Base-by-base conservation (phyloP, 768 basidiomycete species). In the Termitomyces sp. region DNA sequence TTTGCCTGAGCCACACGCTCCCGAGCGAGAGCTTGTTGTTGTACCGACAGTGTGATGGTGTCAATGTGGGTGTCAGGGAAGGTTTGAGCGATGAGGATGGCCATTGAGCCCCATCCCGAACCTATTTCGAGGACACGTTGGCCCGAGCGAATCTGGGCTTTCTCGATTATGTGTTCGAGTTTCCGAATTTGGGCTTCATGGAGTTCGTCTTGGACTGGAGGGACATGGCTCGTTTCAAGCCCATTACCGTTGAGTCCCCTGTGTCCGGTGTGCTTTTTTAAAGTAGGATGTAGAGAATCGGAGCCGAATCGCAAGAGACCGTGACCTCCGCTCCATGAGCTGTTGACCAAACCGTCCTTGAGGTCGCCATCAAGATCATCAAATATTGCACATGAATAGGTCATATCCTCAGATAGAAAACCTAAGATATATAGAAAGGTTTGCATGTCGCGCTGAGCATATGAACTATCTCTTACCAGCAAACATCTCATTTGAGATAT, bases 401-500 rank as follows among this genome's bases (percentile, higher is more conserved):
- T 48, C 47, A 48, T 48, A 23, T 48, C 47, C 12, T 36, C 22
- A n/a, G 47, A 48, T 15, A 48, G 33, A 4, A 48, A 48, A n/a
- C 47, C 47, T 48, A 7, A 3, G 16, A n/a, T 10, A 16, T 10
- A 10, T 25, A 13, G 33, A 32, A 36, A 25, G 3, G 10, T 9
- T 35, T 15, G 3, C 16, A 36, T 6, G 23, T 16, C 15, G n/a
- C n/a, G 10, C 11, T 9, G 7, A n/a, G n/a, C n/a, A 25, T 5
- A 36, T 85, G 83, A 27, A 70, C 70, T 7, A 89, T 64, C 66
- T 89, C 65, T 16, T 45, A 81, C 82, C 82, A 53, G 76, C 73
- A 63, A 89, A 89, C 86, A 89, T 88, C 7, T 77, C 79, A 64
- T 91, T 90, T 5, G 84, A 85, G 47, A 89, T 84, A 64, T 91